These are phyloP conservation scores for Nicotiana attenuata DNA, from an alignment of 257 asterid genomes.

Conservation along the genomic window DNA sequence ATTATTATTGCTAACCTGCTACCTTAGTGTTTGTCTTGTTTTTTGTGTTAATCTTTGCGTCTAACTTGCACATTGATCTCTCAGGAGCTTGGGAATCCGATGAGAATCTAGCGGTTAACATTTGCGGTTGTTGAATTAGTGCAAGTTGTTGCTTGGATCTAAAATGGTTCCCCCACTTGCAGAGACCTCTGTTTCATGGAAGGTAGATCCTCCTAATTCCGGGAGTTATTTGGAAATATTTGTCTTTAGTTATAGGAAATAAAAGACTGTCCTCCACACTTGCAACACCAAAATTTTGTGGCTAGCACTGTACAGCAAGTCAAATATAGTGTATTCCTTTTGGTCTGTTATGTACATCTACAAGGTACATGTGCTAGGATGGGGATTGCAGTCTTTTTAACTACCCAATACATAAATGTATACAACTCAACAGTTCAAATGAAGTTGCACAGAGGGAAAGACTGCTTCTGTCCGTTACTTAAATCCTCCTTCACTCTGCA, in stretches of 20 bases:
- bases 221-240: neutral
- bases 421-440: neutral
- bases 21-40: neutral
- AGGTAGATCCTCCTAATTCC: neutral
- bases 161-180: neutral
- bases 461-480: neutral
- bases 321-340: neutral
- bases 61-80: neutral
- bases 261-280: neutral
- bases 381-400: neutral
- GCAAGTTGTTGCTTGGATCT: neutral
- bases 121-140: neutral
- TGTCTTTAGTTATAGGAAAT: conserved; percentile 1
- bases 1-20: neutral
- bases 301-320: conserved; percentile 2
- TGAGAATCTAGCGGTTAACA: conserved; percentile 9
- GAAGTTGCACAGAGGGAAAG: neutral
- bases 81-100: conserved; percentile 34
- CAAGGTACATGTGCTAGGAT: conserved; percentile 3
- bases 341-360: neutral
- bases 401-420: neutral
- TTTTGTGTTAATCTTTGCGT: neutral
- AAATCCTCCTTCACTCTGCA: neutral
- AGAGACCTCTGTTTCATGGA: neutral
- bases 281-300: neutral